Evolutionary conservation across 202 grass and related monocot species (phyloP).

Genomic region (Zizania palustris): DNA sequence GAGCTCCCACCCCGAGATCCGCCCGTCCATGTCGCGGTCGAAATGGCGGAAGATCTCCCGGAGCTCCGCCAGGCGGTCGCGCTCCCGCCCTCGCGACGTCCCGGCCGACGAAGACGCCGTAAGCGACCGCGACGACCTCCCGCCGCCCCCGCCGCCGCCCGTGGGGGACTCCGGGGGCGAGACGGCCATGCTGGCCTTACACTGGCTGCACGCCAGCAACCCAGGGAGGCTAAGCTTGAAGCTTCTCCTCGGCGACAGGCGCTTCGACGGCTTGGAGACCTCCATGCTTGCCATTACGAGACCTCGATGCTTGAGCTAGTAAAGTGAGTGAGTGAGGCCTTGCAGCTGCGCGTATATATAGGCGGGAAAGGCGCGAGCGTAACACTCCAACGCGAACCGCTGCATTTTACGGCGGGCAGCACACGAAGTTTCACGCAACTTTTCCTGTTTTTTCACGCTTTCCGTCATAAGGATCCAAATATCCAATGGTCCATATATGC

Average conservation of each 20-base stretch:
- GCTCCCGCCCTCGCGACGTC: conserved; percentile 41
- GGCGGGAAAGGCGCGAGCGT: neutral
- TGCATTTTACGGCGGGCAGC: neutral
- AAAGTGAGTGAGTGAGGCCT: neutral
- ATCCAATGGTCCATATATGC: conserved; percentile 9
- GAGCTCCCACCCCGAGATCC: conserved; percentile 64
- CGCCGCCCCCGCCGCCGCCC: neutral
- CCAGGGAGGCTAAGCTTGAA: conserved; percentile 64
- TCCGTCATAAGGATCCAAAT: neutral
- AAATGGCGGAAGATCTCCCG: conserved; percentile 76
- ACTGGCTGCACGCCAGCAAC: conserved; percentile 41
- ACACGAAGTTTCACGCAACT: conserved; percentile 33
- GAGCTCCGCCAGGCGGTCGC: conserved; percentile 56
- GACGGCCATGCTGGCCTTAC: conserved; percentile 39
- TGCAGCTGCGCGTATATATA: conserved; percentile 16
- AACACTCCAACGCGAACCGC: neutral
- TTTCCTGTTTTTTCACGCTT: conserved; percentile 28
- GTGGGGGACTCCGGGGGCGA: conserved; percentile 49
- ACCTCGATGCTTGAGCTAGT: neutral
- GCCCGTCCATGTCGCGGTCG: conserved; percentile 75
- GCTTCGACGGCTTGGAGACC: conserved; percentile 47
- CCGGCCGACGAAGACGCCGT: conserved; percentile 37
- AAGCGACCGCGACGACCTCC: conserved; percentile 1
- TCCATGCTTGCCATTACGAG: conserved; percentile 46
- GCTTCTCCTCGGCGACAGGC: conserved; percentile 51